Percentiles rank a stretch among this genome's conserved stretches.
Evolutionary conservation across 1,284 basidiomycete genomes (phyloP).

Genomic region (Microbotryum lychnidis-dioicae): DNA sequence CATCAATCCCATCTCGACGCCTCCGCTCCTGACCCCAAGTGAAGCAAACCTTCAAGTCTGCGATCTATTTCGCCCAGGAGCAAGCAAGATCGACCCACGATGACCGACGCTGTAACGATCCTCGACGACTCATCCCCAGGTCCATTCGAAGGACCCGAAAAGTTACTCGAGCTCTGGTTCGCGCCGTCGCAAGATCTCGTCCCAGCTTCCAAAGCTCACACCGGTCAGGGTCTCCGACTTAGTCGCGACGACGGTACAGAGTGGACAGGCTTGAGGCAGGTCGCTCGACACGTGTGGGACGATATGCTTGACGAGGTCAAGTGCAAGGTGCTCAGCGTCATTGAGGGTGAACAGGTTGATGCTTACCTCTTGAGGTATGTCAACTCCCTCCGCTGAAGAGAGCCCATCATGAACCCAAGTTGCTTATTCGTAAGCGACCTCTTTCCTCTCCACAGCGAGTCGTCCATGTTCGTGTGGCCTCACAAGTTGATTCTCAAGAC

Average conservation of each 20-base stretch:
- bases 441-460: constrained; percentile 59
- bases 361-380: constrained; percentile 89
- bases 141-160: constrained; percentile 59
- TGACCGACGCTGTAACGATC: constrained; percentile 2
- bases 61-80: too few species aligned
- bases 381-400: background rate
- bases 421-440: background rate
- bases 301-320: constrained; percentile 95
- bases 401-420: background rate
- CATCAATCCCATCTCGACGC: too few species aligned
- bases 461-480: constrained; percentile 89
- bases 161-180: constrained; percentile 98
- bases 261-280: constrained; percentile 60
- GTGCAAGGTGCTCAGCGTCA: constrained; percentile 88
- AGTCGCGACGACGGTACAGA: too few species aligned
- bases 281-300: constrained; percentile 78
- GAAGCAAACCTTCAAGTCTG: too few species aligned
- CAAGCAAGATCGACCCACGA: too few species aligned
- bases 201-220: constrained; percentile 40
- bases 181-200: constrained; percentile 61
- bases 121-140: constrained; percentile 28
- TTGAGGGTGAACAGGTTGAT: constrained; percentile 79
- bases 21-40: too few species aligned
- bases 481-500: constrained; percentile 98
- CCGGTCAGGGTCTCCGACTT: constrained; percentile 6